phyloP scores from a whole-genome alignment of 1,139 yeast genomes.

The Kurtzmaniella quercitrusa region DNA sequence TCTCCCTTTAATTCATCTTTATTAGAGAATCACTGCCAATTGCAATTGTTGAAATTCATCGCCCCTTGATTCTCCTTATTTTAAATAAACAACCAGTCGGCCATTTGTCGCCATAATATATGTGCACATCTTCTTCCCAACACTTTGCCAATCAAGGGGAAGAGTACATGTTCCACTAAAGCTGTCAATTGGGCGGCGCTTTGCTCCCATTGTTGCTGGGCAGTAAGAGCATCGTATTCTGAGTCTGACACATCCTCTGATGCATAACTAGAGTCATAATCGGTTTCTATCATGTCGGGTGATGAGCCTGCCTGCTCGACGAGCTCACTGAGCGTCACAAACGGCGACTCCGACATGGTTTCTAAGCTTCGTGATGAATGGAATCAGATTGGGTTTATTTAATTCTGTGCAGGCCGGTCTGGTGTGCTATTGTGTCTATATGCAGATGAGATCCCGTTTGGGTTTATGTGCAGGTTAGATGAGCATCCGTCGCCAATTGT shows the following conservation, averaged over 20 bases:
- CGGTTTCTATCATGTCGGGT: slow-evolving; percentile 1
- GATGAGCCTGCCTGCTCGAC: neutral
- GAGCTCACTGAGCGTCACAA: neutral
- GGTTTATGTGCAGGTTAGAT: too few species aligned
- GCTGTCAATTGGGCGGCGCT: slow-evolving; percentile 59
- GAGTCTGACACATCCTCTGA: slow-evolving; percentile 10
- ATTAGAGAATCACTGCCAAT: too few species aligned
- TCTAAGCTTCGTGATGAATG: too few species aligned
- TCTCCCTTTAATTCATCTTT: too few species aligned
- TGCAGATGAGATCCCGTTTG: too few species aligned
- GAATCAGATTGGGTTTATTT: too few species aligned
- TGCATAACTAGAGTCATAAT: slow-evolving; percentile 13
- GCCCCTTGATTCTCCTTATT: too few species aligned
- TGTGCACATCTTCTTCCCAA: slow-evolving; percentile 64
- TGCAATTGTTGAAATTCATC: too few species aligned
- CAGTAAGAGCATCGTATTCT: slow-evolving; percentile 24
- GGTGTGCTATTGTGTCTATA: neutral
- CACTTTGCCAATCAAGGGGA: slow-evolving; percentile 70
- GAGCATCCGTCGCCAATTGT: too few species aligned
- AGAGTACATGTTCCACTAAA: slow-evolving; percentile 52
- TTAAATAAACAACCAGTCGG: slow-evolving; percentile 27
- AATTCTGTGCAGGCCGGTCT: too few species aligned
- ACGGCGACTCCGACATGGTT: neutral
- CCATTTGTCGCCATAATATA: slow-evolving; percentile 30
- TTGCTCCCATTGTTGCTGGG: slow-evolving; percentile 82